phyloP scores from a whole-genome alignment of 805 yeast species.

The Hanseniaspora nectarophila region DNA sequence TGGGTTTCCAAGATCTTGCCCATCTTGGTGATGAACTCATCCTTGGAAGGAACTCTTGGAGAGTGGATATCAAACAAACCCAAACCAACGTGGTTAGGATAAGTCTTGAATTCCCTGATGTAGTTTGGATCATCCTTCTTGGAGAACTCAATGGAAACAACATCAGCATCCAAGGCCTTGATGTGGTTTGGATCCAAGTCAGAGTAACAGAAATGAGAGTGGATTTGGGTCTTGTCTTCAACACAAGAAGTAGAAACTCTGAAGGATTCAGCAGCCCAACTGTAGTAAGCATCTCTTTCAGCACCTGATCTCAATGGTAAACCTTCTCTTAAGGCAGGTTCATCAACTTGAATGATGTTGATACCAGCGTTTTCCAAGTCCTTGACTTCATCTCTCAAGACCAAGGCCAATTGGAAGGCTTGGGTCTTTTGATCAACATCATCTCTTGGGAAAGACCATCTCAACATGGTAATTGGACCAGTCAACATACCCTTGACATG shows the following conservation, averaged over 20 bases:
- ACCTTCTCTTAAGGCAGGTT: slow-evolving; percentile 99
- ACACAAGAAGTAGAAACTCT: slow-evolving; percentile 99
- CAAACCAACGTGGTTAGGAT: slow-evolving; percentile 99
- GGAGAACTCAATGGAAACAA: slow-evolving; percentile 97
- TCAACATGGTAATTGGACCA: slow-evolving; percentile 97
- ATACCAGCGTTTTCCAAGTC: slow-evolving; percentile 98
- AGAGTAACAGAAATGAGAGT: slow-evolving; percentile 99
- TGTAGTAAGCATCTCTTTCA: slow-evolving; percentile 90
- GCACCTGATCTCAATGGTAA: slow-evolving; percentile 96
- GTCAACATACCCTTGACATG: slow-evolving; percentile 99
- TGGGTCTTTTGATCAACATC: slow-evolving; percentile 87
- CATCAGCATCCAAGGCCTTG: slow-evolving; percentile 99
- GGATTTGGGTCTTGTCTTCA: slow-evolving; percentile 87
- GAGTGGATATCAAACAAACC: slow-evolving; percentile 99
- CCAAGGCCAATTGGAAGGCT: slow-evolving; percentile 92
- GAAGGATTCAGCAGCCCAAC: slow-evolving; percentile 99
- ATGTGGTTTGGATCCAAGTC: slow-evolving; percentile 99
- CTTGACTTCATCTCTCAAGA: slow-evolving; percentile 95
- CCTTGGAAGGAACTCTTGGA: slow-evolving; percentile 97
- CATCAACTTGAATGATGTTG: slow-evolving; percentile 96
- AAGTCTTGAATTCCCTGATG: slow-evolving; percentile 92
- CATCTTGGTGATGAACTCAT: slow-evolving; percentile 89
- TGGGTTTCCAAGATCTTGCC: slow-evolving; percentile 89
- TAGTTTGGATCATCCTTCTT: slow-evolving; percentile 98
- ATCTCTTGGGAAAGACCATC: slow-evolving; percentile 99